Evolutionary conservation across 2,329 filamentous ascomycete species (phyloP), one percentile per base, ranked within the genome.

Genomic region (Hirsutella rhossiliensis): DNA sequence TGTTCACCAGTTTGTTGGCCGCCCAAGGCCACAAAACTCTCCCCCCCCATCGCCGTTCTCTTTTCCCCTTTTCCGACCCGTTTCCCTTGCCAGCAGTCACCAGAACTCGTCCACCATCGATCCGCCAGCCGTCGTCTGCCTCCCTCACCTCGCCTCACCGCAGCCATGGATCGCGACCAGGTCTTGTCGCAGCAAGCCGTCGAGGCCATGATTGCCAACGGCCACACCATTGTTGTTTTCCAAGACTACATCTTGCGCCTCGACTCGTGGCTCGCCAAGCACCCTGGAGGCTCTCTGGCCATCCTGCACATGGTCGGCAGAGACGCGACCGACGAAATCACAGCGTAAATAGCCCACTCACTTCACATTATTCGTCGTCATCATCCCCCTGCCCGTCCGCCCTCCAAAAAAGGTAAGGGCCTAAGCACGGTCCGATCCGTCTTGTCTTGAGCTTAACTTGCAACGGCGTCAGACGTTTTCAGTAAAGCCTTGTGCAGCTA

Each of bases 281-380:
- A 97, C 57, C 92, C 92, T 12, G 92, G 92, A 45, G 92, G 92
- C 54, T 82, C 89, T 55, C 92, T 88, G 65, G 77, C 90, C 44
- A 94, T 98, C 51, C 71, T 79, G 60, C 92, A 98, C 60, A 92
- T 96, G 87, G 77, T 97, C 48, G 88, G 88, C 48, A 78, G 84
- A 64, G 88, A 95, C 76, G 90, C 87, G 42, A 96, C 90, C 11
- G 88, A 95, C 62, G 92, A 97, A 65, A 82, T 97, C 49, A 87
- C 83, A 61, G 86, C 82, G 87, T 96, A 74, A 42, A 41, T 41
- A 18, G 28, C 27, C 39, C 39, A 20, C 11, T 18, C 34, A n/a
- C n/a, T n/a, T n/a, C n/a, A n/a, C n/a, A n/a, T n/a, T n/a, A n/a
- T n/a, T 23, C 6, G 5, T 20, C 11, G n/a, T 23, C 19, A 11